These are phyloP conservation scores for Nitzschia sp. DNA, from an alignment of 108 stramenopile genomes.

Conservation along the genomic window DNA sequence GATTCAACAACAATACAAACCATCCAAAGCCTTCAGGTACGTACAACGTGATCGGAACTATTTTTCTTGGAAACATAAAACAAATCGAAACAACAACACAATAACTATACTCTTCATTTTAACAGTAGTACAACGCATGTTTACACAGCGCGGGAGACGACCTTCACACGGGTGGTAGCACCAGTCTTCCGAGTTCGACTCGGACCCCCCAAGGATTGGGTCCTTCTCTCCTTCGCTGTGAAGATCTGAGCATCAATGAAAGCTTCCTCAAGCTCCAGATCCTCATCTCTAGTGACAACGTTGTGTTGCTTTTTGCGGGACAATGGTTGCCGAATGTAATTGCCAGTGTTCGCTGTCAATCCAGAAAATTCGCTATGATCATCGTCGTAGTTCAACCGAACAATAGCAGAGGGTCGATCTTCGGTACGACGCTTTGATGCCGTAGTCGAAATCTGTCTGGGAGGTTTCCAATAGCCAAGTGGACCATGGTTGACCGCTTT, in stretches of 20 bases:
- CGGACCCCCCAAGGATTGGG: too few relatives aligned
- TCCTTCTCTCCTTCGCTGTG: slow-evolving; percentile 16
- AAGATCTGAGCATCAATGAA: slow-evolving; percentile 58
- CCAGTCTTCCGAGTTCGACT: too few relatives aligned
- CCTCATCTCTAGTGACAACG: slow-evolving; percentile 41
- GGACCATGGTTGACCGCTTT: slow-evolving; percentile 3
- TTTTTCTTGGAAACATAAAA: too few relatives aligned
- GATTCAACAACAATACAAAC: too few relatives aligned
- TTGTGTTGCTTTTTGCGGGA: slow-evolving; percentile 18
- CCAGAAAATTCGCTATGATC: slow-evolving; percentile 25
- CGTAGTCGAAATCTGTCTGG: neutral
- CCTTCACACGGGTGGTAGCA: too few relatives aligned
- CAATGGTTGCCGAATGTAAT: slow-evolving; percentile 9
- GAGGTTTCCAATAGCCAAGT: neutral
- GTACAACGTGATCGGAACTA: too few relatives aligned
- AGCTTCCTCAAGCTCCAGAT: slow-evolving; percentile 55
- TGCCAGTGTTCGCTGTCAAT: slow-evolving; percentile 4
- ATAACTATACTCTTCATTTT: too few relatives aligned
- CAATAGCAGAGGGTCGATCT: slow-evolving; percentile 6
- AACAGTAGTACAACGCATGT: too few relatives aligned
- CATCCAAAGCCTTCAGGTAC: too few relatives aligned
- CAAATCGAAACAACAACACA: too few relatives aligned
- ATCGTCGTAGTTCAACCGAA: slow-evolving; percentile 12
- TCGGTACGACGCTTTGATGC: neutral
- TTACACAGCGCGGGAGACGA: too few relatives aligned